Base-by-base conservation (phyloP, 176 grass and related monocot genomes). In the Thinopyrum elongatum region DNA sequence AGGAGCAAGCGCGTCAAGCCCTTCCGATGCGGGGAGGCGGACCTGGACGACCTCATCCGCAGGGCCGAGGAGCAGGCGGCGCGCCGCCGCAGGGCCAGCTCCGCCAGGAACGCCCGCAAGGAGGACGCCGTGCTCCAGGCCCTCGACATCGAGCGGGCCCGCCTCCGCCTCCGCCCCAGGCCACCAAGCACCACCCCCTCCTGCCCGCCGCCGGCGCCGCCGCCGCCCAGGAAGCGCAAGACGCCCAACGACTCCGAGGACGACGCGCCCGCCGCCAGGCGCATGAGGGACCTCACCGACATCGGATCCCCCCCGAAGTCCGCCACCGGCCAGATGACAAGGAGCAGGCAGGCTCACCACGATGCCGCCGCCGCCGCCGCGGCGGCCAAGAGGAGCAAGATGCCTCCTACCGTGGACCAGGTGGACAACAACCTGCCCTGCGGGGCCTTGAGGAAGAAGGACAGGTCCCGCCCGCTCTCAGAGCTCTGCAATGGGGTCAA, bases 221-320 rank as follows among this genome's bases (percentile, higher is more conserved):
- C 57, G 5, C 46, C 34, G 27, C 53, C 53, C 53, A 90, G 76
- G 83, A 90, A 88, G 79, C 85, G 90, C 83, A 90, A 82, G 78
- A 92, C 93, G 3, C 93, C 93, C 70, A 87, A 92, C 78, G 90
- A 95, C 78, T 95, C 81, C 3, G 93, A 95, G 77, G 93, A 92
- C 31, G 84, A 95, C 78, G 44, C 33, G 1, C 79, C 81, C 42
- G 19, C 19, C 85, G 67, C 61, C 85, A 58, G 25, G 25, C 93
- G 90, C 3, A 92, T 92, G 93, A 92, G 89, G 85, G 90, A 95
- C 79, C 90, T 95, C 85, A 90, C 67, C 7, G 93, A 95, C 47
- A 87, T 95, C 17, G 92, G 87, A 11, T 74, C 82, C 2, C n/a
- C 11, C 16, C 4, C 49, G 1, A 70, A 38, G 4, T 27, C 51